Evolutionary conservation across 495 filamentous ascomycete genomes (phyloP).

Genomic region (Daldinia vernicosa): DNA sequence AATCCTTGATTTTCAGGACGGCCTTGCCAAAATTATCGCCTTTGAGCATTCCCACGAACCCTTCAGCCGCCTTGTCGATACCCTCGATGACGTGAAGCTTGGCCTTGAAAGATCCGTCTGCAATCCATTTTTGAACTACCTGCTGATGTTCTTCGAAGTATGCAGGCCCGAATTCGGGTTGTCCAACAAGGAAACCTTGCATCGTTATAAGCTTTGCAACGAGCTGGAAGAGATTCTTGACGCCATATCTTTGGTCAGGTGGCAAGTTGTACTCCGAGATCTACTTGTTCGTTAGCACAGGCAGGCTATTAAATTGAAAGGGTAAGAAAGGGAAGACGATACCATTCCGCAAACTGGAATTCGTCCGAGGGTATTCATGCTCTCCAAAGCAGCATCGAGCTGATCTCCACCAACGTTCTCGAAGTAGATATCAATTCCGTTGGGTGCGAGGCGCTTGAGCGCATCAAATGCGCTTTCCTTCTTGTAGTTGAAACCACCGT

Average conservation of each 20-base stretch:
- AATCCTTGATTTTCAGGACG: conserved; percentile 71
- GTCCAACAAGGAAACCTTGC: conserved; percentile 80
- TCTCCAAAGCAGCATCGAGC: conserved; percentile 76
- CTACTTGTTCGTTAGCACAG: conserved; percentile 37
- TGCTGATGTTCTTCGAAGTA: conserved; percentile 81
- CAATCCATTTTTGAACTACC: conserved; percentile 84
- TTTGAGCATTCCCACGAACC: conserved; percentile 84
- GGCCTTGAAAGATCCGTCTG: conserved; percentile 80
- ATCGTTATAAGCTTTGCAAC: conserved; percentile 59
- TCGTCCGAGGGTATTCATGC: conserved; percentile 75
- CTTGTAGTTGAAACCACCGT: conserved; percentile 77
- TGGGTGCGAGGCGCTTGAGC: conserved; percentile 74
- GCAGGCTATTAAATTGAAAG: background rate
- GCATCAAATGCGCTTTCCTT: conserved; percentile 72
- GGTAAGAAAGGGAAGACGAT: conserved; percentile 10
- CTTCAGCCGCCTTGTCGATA: conserved; percentile 83
- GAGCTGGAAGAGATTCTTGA: conserved; percentile 69
- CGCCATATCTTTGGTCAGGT: conserved; percentile 66
- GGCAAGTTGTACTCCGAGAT: conserved; percentile 81
- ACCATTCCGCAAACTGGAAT: conserved; percentile 68
- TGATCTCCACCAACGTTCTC: conserved; percentile 95
- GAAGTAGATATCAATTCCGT: conserved; percentile 94
- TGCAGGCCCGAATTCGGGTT: conserved; percentile 70
- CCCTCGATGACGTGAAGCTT: conserved; percentile 76
- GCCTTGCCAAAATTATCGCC: conserved; percentile 96